Percentiles rank a stretch among this genome's conserved stretches.
Evolutionary conservation across 306 rosid species (phyloP).

Genomic region (Prinsepia uniflora): DNA sequence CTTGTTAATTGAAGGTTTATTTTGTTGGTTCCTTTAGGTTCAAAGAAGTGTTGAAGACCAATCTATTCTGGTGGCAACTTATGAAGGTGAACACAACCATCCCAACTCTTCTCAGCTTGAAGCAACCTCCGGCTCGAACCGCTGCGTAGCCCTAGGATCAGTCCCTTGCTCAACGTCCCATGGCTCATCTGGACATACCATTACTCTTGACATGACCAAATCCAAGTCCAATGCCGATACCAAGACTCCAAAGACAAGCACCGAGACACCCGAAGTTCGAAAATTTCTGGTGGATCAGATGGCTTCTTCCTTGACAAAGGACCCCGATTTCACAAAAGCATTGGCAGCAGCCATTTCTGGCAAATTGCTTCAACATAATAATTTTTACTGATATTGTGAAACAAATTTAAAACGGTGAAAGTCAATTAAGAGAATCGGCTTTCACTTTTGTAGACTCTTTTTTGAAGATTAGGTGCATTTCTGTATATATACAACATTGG

Average conservation of each 20-base stretch:
- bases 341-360: slow-evolving; percentile 93
- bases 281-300: slow-evolving; percentile 80
- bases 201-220: slow-evolving; percentile 58
- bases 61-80: slow-evolving; percentile 78
- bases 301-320: slow-evolving; percentile 92
- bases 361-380: slow-evolving; percentile 41
- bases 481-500: slow-evolving; percentile 59
- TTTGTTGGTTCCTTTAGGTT: slow-evolving; percentile 48
- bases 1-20: slow-evolving; percentile 1
- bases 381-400: slow-evolving; percentile 1
- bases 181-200: slow-evolving; percentile 39
- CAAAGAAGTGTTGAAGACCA: slow-evolving; percentile 97
- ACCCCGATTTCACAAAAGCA: slow-evolving; percentile 90
- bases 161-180: slow-evolving; percentile 44
- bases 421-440: slow-evolving; percentile 15
- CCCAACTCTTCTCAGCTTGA: slow-evolving; percentile 55
- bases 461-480: slow-evolving; percentile 32
- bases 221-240: slow-evolving; percentile 39
- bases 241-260: slow-evolving; percentile 33
- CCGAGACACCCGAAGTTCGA: slow-evolving; percentile 49
- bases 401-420: slow-evolving; percentile 19
- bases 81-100: slow-evolving; percentile 98
- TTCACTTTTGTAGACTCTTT: slow-evolving; percentile 15
- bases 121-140: slow-evolving; percentile 48
- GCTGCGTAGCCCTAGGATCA: slow-evolving; percentile 34